These are phyloP conservation scores for Hygrophorus pudorinus DNA, from an alignment of 768 basidiomycete genomes.

Conservation along the genomic window DNA sequence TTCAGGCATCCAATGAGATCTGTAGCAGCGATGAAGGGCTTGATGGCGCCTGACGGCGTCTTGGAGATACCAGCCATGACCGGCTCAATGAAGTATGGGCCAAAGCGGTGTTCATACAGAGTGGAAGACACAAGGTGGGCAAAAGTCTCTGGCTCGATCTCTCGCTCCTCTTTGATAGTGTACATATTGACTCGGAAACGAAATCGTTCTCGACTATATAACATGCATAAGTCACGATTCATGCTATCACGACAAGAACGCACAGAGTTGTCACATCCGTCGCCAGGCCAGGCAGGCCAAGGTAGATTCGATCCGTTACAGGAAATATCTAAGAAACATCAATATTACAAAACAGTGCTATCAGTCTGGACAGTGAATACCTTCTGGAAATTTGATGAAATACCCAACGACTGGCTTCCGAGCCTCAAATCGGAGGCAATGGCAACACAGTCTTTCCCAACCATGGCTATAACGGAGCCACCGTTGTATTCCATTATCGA, in stretches of 20 bases:
- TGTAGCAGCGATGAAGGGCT: conserved; percentile 91
- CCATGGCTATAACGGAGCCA: conserved; percentile 99
- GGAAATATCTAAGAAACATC: conserved; percentile 68
- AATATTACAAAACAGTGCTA: conserved; percentile 10
- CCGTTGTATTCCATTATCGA: conserved; percentile 92
- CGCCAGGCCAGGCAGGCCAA: conserved; percentile 87
- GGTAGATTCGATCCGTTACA: conserved; percentile 82
- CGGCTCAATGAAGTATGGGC: conserved; percentile 94
- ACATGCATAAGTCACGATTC: conserved; percentile 3
- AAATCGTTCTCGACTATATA: conserved; percentile 71
- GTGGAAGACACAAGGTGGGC: conserved; percentile 93
- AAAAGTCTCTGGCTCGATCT: conserved; percentile 94
- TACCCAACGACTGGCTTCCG: conserved; percentile 77
- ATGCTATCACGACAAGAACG: conserved; percentile 16
- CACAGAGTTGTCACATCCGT: conserved; percentile 91
- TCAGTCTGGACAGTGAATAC: conserved; percentile 27
- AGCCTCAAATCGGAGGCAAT: conserved; percentile 93
- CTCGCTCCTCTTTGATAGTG: conserved; percentile 96
- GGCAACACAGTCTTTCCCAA: conserved; percentile 96
- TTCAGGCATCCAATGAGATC: conserved; percentile 92
- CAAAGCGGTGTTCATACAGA: conserved; percentile 91
- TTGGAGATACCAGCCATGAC: conserved; percentile 88
- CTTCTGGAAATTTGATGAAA: conserved; percentile 92
- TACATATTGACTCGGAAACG: conserved; percentile 98
- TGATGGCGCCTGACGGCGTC: conserved; percentile 57